phyloP scores from a whole-genome alignment of 768 basidiomycete species.

The Gautieria morchelliformis region DNA sequence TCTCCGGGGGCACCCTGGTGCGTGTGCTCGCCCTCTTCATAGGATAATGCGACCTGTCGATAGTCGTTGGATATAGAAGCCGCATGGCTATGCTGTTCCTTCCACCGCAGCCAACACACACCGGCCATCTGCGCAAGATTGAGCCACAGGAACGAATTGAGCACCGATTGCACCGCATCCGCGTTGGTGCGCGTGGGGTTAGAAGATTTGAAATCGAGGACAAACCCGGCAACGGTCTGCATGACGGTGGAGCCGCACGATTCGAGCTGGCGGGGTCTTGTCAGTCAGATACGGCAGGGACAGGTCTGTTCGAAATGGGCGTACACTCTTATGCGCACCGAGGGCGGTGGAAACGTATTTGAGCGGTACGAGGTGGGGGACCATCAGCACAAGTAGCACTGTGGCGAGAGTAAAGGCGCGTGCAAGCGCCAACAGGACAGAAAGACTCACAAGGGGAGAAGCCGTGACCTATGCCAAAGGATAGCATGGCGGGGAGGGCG shows the following conservation, averaged over 20 bases:
- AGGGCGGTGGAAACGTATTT: constrained; percentile 73
- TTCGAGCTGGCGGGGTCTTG: constrained; percentile 43
- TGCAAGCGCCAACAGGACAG: not conserved
- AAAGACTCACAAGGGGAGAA: constrained; percentile 53
- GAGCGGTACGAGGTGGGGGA: constrained; percentile 57
- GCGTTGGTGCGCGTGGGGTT: constrained; percentile 17
- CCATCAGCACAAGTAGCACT: constrained; percentile 69
- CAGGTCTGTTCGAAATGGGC: constrained; percentile 14
- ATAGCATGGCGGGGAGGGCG: constrained; percentile 50
- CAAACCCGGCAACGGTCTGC: constrained; percentile 63
- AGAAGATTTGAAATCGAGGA: constrained; percentile 38
- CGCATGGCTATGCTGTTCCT: no score
- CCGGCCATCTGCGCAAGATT: constrained; percentile 47
- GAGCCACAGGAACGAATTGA: constrained; percentile 45
- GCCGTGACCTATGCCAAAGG: constrained; percentile 62
- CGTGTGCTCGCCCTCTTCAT: not conserved
- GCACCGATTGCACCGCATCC: constrained; percentile 40
- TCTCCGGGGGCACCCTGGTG: not conserved
- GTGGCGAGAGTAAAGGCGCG: not conserved
- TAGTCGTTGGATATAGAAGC: no score
- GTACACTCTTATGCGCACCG: constrained; percentile 69
- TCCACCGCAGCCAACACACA: constrained; percentile 32
- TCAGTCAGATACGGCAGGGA: not conserved
- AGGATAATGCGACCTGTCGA: no score
- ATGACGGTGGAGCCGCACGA: constrained; percentile 65